A percentile compares a stretch with the other conserved stretches of the same genome.
Evolutionary conservation across 2,329 filamentous ascomycete genomes (phyloP).

Genomic region (Trichoderma atrobrunneum): DNA sequence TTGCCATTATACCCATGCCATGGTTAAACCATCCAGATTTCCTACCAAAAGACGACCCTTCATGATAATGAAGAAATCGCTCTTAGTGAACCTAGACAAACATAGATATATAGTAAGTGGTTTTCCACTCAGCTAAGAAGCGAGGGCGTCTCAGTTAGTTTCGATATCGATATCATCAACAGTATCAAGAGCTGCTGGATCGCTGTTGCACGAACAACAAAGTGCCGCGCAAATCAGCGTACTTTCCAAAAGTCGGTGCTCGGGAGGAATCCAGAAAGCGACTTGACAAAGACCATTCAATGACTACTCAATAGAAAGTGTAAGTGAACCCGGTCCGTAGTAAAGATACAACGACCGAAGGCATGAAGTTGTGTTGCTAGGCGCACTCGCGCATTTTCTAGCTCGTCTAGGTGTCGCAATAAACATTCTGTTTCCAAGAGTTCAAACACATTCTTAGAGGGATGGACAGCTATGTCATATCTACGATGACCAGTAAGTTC

Average conservation of each 20-base stretch:
- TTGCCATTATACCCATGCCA: conserved; percentile 40
- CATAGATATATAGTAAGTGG: conserved; percentile 19
- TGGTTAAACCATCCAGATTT: conserved; percentile 1
- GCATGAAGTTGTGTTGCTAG: conserved; percentile 28
- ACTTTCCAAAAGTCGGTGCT: conserved; percentile 22
- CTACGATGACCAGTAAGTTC: background rate
- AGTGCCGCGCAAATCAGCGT: background rate
- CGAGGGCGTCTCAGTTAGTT: background rate
- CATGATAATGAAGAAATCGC: conserved; percentile 36
- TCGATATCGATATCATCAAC: background rate
- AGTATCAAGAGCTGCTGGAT: background rate
- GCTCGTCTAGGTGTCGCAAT: conserved; percentile 14
- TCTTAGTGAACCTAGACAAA: conserved; percentile 28
- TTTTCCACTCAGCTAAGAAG: background rate
- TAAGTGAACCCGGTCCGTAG: conserved; percentile 34
- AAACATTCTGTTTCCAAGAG: conserved; percentile 19
- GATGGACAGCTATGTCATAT: background rate
- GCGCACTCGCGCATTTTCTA: conserved; percentile 25
- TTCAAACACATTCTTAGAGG: background rate
- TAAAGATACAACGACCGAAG: conserved; percentile 26
- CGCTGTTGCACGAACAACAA: background rate
- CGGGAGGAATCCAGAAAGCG: conserved; percentile 36
- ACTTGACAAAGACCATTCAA: conserved; percentile 34
- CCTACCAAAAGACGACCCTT: conserved; percentile 33
- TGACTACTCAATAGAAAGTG: conserved; percentile 29